Base-by-base conservation (phyloP, 108 stramenopile species). In the Poteriospumella lacustris region DNA sequence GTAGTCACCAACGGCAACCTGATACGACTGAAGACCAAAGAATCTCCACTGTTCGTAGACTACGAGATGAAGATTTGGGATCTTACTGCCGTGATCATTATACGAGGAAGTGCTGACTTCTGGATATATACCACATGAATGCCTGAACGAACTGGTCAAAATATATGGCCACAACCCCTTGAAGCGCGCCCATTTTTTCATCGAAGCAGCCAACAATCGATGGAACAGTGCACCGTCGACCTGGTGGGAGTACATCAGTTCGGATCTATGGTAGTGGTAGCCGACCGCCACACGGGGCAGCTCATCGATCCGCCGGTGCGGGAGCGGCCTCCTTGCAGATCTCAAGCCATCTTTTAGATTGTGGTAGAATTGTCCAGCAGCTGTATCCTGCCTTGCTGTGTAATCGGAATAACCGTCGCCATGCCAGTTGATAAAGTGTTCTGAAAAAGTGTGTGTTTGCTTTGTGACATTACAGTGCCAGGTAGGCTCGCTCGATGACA, bases 261-360 rank as follows among this genome's bases (percentile, higher is more conserved):
- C 70, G 5, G 70, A 73, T 73, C 42, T 73, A 31, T 73, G 70
- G 70, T 33, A 73, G 19, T 73, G 60, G 60, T 64, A 3, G 31
- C 36, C 28, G 15, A 64, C 15, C 36, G 47, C 9, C 47, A 15
- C 47, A n/a, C n/a, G n/a, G n/a, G n/a, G n/a, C n/a, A n/a, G n/a
- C n/a, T n/a, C n/a, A n/a, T n/a, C n/a, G n/a, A n/a, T n/a, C n/a
- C n/a, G n/a, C n/a, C n/a, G n/a, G n/a, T n/a, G n/a, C n/a, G n/a
- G n/a, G n/a, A n/a, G n/a, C n/a, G n/a, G n/a, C n/a, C n/a, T n/a
- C n/a, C n/a, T n/a, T n/a, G n/a, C n/a, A n/a, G n/a, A n/a, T n/a
- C n/a, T n/a, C n/a, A n/a, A n/a, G n/a, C n/a, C n/a, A n/a, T n/a
- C n/a, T n/a, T n/a, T n/a, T n/a, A n/a, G n/a, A n/a, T n/a, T n/a